Conservation (phyloP, 2,329 filamentous ascomycete genomes). For the Phialophora tarda region DNA sequence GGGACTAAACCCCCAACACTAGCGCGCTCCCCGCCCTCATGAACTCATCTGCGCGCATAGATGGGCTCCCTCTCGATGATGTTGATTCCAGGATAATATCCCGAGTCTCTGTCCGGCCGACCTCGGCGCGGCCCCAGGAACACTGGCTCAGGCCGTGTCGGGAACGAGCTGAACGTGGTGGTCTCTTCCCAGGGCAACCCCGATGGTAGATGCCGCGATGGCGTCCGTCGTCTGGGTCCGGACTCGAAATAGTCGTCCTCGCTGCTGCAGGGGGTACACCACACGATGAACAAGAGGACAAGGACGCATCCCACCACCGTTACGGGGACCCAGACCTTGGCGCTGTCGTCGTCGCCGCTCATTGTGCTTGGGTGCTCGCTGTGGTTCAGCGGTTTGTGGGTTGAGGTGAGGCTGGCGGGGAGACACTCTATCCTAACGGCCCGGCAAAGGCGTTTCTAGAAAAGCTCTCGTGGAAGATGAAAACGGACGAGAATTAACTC, state of each 20-base stretch:
- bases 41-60: constrained; percentile 10
- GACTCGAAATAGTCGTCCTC: constrained; percentile 15
- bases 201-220: constrained; percentile 24
- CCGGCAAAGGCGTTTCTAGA: not conserved
- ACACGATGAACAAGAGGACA: constrained; percentile 11
- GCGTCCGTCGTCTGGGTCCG: constrained; percentile 13
- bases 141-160: constrained; percentile 17
- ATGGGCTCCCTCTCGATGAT: constrained; percentile 30
- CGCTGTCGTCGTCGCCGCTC: constrained; percentile 12
- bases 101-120: not conserved
- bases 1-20: too few species aligned
- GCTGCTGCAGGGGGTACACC: constrained; percentile 8
- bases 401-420: too few species aligned
- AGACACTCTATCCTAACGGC: not conserved
- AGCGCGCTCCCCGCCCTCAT: too few species aligned
- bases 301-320: constrained; percentile 25
- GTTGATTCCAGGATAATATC: constrained; percentile 19
- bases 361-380: constrained; percentile 8
- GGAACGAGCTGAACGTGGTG: constrained; percentile 18
- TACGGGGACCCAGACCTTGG: constrained; percentile 30
- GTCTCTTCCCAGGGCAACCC: constrained; percentile 25
- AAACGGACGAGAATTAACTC: not conserved
- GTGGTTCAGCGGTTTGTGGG: not conserved
- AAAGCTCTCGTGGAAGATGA: not conserved
- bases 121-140: constrained; percentile 14